phyloP scores from a whole-genome alignment of 495 filamentous ascomycete genomes.

The Penicillium ucsense region DNA sequence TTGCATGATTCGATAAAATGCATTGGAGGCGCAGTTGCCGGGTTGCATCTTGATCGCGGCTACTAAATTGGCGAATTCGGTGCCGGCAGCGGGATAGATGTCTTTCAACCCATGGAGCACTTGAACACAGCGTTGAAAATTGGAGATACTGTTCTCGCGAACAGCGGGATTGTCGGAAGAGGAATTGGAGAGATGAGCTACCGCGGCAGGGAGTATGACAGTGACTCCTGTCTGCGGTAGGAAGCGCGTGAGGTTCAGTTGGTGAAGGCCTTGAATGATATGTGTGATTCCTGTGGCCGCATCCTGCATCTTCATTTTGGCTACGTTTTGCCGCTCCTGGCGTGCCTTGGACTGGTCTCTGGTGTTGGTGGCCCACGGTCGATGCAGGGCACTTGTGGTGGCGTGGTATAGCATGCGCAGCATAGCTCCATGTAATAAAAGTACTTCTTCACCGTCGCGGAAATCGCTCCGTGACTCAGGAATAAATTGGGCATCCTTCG shows the following conservation, averaged over 20 bases:
- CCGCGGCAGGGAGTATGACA: conserved; percentile 75
- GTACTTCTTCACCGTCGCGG: conserved; percentile 37
- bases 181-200: conserved; percentile 78
- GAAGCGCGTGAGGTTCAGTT: conserved; percentile 58
- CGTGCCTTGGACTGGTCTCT: conserved; percentile 36
- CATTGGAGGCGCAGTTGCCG: conserved; percentile 16
- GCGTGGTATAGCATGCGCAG: conserved; percentile 82
- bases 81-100: conserved; percentile 74
- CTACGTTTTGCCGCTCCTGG: conserved; percentile 33
- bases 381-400: conserved; percentile 73
- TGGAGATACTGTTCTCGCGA: conserved; percentile 53
- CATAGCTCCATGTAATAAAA: conserved; percentile 65
- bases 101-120: conserved; percentile 69
- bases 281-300: conserved; percentile 68
- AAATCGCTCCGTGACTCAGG: conserved; percentile 24
- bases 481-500: conserved; percentile 41
- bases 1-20: conserved; percentile 31
- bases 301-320: conserved; percentile 62
- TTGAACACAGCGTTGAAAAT: conserved; percentile 71
- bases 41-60: conserved; percentile 56
- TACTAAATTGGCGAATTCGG: conserved; percentile 70
- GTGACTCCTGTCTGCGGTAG: conserved; percentile 81
- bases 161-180: conserved; percentile 60
- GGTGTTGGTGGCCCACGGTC: conserved; percentile 60
- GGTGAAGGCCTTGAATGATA: conserved; percentile 61